These are phyloP conservation scores for Russula olivacea DNA, from an alignment of 768 basidiomycete species.

Conservation along the genomic window DNA sequence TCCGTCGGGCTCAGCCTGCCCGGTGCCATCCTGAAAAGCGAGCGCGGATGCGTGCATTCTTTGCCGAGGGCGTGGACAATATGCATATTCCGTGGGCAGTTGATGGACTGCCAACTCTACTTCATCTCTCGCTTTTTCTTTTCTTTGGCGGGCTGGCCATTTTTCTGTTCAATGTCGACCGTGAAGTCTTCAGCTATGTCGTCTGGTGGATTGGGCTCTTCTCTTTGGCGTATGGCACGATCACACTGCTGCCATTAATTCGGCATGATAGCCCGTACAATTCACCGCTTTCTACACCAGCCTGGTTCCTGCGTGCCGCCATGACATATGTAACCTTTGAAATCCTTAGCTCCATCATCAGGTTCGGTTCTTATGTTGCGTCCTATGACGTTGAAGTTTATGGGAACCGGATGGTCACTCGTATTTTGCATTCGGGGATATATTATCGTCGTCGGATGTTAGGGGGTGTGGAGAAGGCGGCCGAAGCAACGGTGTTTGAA, in stretches of 20 bases:
- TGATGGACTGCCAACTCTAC: neutral
- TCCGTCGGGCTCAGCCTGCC: neutral
- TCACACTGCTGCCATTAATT: neutral
- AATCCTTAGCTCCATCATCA: too few species aligned
- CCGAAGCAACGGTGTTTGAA: neutral
- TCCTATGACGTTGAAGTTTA: too few species aligned
- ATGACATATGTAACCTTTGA: neutral
- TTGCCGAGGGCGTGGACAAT: neutral
- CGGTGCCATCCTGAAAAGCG: constrained; percentile 1
- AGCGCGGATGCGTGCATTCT: constrained; percentile 1
- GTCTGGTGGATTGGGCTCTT: neutral
- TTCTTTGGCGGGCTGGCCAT: neutral
- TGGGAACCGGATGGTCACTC: too few species aligned
- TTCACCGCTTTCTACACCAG: neutral
- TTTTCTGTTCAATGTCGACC: neutral
- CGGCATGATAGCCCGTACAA: neutral
- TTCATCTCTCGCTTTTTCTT: neutral
- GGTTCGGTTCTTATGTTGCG: too few species aligned
- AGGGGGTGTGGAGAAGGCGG: neutral
- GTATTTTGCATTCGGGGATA: too few species aligned
- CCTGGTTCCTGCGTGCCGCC: neutral
- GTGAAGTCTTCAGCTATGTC: neutral
- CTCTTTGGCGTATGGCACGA: too few species aligned
- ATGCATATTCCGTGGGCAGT: neutral
- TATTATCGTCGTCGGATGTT: neutral